phyloP scores from a whole-genome alignment of 495 filamentous ascomycete genomes.

The Neurospora sp. region DNA sequence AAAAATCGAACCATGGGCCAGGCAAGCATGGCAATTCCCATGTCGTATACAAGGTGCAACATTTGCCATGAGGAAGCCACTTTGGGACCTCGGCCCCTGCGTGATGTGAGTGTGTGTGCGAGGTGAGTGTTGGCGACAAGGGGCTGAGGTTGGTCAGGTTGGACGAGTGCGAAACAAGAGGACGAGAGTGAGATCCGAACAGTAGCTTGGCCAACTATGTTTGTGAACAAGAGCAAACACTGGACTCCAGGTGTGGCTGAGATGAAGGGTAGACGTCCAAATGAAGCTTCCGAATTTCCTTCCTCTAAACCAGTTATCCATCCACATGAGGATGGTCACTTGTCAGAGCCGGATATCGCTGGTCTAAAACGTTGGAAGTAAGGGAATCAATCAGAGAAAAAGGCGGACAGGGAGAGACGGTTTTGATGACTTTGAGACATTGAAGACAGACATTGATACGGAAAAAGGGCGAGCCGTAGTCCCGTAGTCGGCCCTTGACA shows the following conservation, averaged over 20 bases:
- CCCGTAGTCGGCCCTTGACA: neutral
- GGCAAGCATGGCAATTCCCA: neutral
- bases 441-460: neutral
- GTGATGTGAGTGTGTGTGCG: neutral
- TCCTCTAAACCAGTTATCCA: neutral
- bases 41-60: neutral
- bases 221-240: neutral
- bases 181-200: neutral
- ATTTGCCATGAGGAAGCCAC: neutral
- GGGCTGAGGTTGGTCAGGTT: neutral
- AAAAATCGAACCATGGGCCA: neutral
- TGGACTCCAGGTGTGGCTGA: neutral
- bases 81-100: neutral
- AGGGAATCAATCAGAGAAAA: neutral
- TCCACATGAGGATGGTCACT: neutral
- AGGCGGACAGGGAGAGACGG: neutral
- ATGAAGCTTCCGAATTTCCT: neutral
- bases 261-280: neutral
- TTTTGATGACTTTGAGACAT: neutral
- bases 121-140: neutral
- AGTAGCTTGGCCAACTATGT: neutral
- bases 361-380: neutral
- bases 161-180: neutral
- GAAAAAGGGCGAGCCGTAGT: neutral
- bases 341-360: neutral